Base-by-base conservation (phyloP, 306 rosid species). In the Vicia sativa region DNA sequence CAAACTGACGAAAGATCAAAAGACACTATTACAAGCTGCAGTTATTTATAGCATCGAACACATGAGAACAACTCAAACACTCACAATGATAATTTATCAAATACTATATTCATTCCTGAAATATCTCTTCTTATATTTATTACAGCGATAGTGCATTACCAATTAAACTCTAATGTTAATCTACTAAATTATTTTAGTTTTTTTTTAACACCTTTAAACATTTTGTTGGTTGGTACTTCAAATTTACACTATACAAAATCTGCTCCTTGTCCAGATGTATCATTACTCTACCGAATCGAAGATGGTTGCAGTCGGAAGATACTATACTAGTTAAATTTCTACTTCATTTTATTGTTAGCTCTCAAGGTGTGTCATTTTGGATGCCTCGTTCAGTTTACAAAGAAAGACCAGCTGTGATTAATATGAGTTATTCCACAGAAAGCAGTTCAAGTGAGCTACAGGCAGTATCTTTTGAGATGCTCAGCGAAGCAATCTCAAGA, bases 401-500 rank as follows among this genome's bases (percentile, higher is more conserved):
- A 65, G 85, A 75, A 78, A 75, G 66, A 60, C 55, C 49, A 54
- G 52, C 79, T 23, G 81, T 73, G 73, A 49, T 45, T 52, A 74
- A 79, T 71, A 74, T 65, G 82, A 74, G 78, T 50, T 70, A 65
- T 55, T 74, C 86, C 68, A 73, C 43, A 39, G 79, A 63, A 48
- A 67, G 73, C 46, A 73, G 77, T 78, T 83, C 82, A 68, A 85
- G 90, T 85, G 97, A 86, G 80, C 68, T 82, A 42, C 96, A 85
- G 80, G 74, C 82, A n/a, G 42, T 80, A 29, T 88, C 95, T 49
- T 85, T 90, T 74, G 66, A 81, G 67, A 81, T 88, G 87, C 90
- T 93, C 16, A 65, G 86, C n/a, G 90, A 90, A 48, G 67, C 84
- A 72, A 77, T 90, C 78, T 82, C 95, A 68, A 87, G 95, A 62